Conservation (phyloP, 2,329 filamentous ascomycete genomes). For the Colletotrichum australisinense region DNA sequence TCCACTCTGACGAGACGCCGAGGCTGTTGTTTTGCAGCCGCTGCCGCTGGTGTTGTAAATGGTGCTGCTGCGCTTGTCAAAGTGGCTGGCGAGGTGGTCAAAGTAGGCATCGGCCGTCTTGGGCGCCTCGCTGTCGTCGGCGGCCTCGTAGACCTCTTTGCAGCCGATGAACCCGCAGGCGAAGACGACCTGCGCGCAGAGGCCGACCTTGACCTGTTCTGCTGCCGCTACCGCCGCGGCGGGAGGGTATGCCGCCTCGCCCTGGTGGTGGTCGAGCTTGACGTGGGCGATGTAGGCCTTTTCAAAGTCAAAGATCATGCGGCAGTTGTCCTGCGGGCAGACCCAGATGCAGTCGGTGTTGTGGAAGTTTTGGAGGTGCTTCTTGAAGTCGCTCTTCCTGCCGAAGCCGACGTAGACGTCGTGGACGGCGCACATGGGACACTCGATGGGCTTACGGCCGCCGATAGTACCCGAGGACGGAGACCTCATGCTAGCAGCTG, state of each 20-base stretch:
- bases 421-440: slow-evolving; percentile 58
- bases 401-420: slow-evolving; percentile 58
- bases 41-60: slow-evolving; percentile 52
- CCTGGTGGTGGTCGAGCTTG: slow-evolving; percentile 53
- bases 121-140: slow-evolving; percentile 48
- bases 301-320: slow-evolving; percentile 57
- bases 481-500: not conserved
- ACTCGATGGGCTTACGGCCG: slow-evolving; percentile 44
- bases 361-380: slow-evolving; percentile 61
- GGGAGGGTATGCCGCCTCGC: slow-evolving; percentile 41
- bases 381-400: slow-evolving; percentile 60
- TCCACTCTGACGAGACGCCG: slow-evolving; percentile 46
- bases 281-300: slow-evolving; percentile 57
- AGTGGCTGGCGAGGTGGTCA: slow-evolving; percentile 59
- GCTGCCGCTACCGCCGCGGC: slow-evolving; percentile 41
- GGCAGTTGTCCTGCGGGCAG: slow-evolving; percentile 54
- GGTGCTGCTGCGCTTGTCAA: slow-evolving; percentile 51
- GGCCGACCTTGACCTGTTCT: slow-evolving; percentile 52
- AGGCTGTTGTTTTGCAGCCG: slow-evolving; percentile 52
- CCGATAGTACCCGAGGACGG: not conserved
- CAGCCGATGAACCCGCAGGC: slow-evolving; percentile 55
- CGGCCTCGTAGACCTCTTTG: slow-evolving; percentile 56
- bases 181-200: slow-evolving; percentile 58
- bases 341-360: slow-evolving; percentile 55
- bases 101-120: slow-evolving; percentile 56